Evolutionary conservation across 2,329 filamentous ascomycete genomes (phyloP), one percentile per base, ranked within the genome.

Genomic region (Pestalotiopsis sp.): DNA sequence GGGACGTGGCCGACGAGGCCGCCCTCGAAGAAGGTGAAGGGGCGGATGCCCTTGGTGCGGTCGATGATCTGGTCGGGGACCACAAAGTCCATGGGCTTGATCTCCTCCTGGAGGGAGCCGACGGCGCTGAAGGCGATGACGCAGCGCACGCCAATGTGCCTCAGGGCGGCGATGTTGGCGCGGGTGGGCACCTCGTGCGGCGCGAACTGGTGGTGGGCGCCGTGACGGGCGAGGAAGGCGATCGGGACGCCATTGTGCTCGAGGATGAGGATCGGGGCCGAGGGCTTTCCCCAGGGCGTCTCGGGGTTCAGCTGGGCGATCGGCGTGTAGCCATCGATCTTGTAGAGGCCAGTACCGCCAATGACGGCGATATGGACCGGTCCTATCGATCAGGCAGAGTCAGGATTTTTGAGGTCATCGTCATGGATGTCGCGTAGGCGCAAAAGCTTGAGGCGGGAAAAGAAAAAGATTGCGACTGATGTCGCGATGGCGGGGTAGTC

Each of bases 81-180:
- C 65, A 98, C 93, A 80, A 99, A 99, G 85, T 99, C 96, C 83
- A 96, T 92, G 58, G 96, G 96, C 83, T 93, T 93, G 80, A 99
- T 95, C 77, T 94, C 89, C 84, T 98, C 96, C 79, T 92, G 93
- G 78, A 99, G 85, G 76, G 92, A 95, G 71, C 96, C 96, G 68
- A 99, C 96, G 63, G 96, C 96, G 72, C 92, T 95, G 85, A 99
- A 99, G 72, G 95, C 94, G 78, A 99, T 93, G 79, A 98, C 89
- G 79, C 90, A 93, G 77, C 95, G 91, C 60, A 98, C 96, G 73
- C 96, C 96, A 70, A 99, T 86, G 75, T 89, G 91, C 73, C 96
- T 91, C 71, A 99, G 87, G n/a, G 96, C 96, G n/a, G 96, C 95
- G 77, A 99, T 97, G 85, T 98, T 99, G 82, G 96, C 96, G 72